Base-by-base conservation (phyloP, 257 asterid species). In the Coffea eugenioides region DNA sequence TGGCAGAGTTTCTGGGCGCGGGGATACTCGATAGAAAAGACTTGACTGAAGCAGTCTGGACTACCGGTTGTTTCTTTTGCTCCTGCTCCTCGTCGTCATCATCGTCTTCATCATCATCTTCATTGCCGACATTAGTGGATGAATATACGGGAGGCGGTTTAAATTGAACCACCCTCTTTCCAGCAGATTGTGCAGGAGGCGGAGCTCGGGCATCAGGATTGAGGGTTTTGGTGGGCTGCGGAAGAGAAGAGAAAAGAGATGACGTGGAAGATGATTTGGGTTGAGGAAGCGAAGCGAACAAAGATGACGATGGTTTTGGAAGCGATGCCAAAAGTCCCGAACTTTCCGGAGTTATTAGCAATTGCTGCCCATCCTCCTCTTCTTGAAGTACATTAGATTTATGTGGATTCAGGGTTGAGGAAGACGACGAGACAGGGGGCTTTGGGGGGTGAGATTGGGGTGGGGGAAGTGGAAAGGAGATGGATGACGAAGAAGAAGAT, bases 101-200 rank as follows among this genome's bases (percentile, higher is more conserved):
- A 6, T 82, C 84, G 9, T 88, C 91, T 14, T 85, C 86, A 5
- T 81, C 86, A 6, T 82, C 84, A 31, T 79, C 85, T 21, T 77
- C 79, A 69, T 73, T 46, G 16, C 57, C 34, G 34, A 68, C 80
- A 18, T 78, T 65, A 56, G 82, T 31, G 65, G 69, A 80, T 8
- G 84, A 71, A 80, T 85, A 88, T n/a, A 83, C 16, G 7, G 97
- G 93, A 73, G 97, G 98, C 82, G 97, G 98, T 89, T 86, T 89
- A 73, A 95, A 92, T 61, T 90, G 94, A 78, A 95, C 97, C 59
- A 93, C 91, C 87, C 71, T 92, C 84, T 87, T 93, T 0, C 89
- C 65, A 45, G 81, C 66, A 77, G 79, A 34, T 8, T 34, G 69
- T 10, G 45, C 69, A 13, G 89, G 76, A 69, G 57, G 76, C 10